Evolutionary conservation across 306 rosid species (phyloP), one percentile per base, ranked within the genome.

Genomic region (Vigna radiata): DNA sequence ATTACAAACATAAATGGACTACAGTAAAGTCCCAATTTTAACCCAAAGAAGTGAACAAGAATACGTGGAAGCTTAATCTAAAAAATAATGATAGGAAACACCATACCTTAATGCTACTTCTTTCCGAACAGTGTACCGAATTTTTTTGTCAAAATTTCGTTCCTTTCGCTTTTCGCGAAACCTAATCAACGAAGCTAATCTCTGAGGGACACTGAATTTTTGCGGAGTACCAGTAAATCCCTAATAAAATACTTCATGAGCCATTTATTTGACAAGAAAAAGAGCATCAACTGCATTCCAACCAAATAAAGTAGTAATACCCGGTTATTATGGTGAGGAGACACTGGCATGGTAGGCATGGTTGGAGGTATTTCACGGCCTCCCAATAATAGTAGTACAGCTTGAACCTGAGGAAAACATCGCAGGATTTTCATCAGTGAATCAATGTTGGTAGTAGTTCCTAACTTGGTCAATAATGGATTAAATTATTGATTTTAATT

Each of bases 121-220:
- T 79, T 91, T 89, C 52, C 92, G 93, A 81, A 91, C 96, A 55
- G 92, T 87, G 59, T 91, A 91, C 39, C 96, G 91, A 17, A 89
- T 89, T 85, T 91, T 91, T 86, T 91, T 89, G 82, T 91, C 96
- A 86, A 89, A 91, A 80, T 89, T 87, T 37, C 91, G 73, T 75
- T 91, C 96, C 68, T 91, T 91, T 70, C 96, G 76, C 85, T 91
- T 91, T 78, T 91, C 96, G 27, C 94, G 96, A 81, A 91, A 91
- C 79, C 96, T 91, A 79, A 87, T 81, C 83, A 91, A 81, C 31
- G 94, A 89, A 58, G 96, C 96, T 71, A 89, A 62, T 78, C 96
- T 86, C 70, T 89, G 91, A 58, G 96, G 88, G 79, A 89, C 87
- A 41, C 87, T 85, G 72, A 83, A 86, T 67, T 87, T 88, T 77